Conservation (phyloP, 1,284 basidiomycete species). For the Pseudomicrostroma phylloplanum region DNA sequence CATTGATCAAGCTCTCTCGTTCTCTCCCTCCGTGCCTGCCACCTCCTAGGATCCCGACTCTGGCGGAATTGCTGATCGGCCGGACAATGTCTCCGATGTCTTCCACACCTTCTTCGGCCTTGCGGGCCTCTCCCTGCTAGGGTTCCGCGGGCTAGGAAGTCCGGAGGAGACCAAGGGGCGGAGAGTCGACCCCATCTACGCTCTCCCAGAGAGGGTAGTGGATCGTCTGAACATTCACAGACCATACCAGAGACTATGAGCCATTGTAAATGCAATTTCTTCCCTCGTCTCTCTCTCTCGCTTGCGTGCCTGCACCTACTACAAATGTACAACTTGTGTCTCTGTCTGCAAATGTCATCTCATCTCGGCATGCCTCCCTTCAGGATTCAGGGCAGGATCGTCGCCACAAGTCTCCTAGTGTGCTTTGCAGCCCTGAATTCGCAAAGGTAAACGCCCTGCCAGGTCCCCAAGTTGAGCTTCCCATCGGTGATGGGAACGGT, state of each 20-base stretch:
- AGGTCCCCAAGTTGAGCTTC: slow-evolving; percentile 74
- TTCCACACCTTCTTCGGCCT: slow-evolving; percentile 93
- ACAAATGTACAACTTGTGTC: no score
- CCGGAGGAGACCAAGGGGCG: neutral
- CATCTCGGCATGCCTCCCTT: neutral
- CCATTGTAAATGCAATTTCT: slow-evolving; percentile 2
- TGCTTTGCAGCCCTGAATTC: slow-evolving; percentile 4
- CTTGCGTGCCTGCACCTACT: no score
- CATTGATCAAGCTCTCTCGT: neutral
- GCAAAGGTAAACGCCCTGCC: slow-evolving; percentile 58
- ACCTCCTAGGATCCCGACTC: slow-evolving; percentile 68
- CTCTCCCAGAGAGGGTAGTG: slow-evolving; percentile 79
- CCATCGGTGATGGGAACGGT: slow-evolving; percentile 79
- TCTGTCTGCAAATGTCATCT: neutral
- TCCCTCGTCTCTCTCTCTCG: neutral
- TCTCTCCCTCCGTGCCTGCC: neutral
- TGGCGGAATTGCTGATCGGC: slow-evolving; percentile 89
- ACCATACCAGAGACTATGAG: slow-evolving; percentile 22
- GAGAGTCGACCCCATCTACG: slow-evolving; percentile 88
- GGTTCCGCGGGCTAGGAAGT: no score
- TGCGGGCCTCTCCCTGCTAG: slow-evolving; percentile 58
- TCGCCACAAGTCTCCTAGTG: neutral
- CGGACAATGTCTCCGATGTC: slow-evolving; percentile 87
- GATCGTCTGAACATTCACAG: slow-evolving; percentile 28
- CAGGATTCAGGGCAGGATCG: slow-evolving; percentile 1